These are phyloP conservation scores for Phytophthora cryptogea DNA, from an alignment of 352 stramenopile species.

Conservation along the genomic window DNA sequence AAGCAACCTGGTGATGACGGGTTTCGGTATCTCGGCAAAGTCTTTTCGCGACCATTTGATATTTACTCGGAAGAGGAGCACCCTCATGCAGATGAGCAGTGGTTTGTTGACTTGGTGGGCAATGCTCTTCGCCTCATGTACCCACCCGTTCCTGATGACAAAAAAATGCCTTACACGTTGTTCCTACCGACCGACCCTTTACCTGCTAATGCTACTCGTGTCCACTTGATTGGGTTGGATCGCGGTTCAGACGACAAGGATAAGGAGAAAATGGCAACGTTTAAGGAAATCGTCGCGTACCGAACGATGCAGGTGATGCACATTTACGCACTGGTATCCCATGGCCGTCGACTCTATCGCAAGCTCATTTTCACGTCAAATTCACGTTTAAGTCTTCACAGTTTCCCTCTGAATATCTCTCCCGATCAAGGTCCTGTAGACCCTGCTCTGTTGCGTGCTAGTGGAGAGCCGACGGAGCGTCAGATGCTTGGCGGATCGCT, in stretches of 20 bases:
- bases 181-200: constrained; percentile 71
- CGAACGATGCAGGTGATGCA: constrained; percentile 92
- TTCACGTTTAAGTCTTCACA: constrained; percentile 92
- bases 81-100: constrained; percentile 60
- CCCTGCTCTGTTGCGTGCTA: constrained; percentile 58
- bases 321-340: constrained; percentile 97
- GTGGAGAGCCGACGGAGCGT: constrained; percentile 68
- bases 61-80: constrained; percentile 85
- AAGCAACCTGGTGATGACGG: constrained; percentile 43
- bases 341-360: constrained; percentile 95
- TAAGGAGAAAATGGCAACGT: constrained; percentile 83
- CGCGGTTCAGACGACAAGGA: constrained; percentile 76
- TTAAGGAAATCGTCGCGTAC: constrained; percentile 98
- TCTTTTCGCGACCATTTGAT: constrained; percentile 75
- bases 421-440: constrained; percentile 66
- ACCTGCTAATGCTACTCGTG: constrained; percentile 41
- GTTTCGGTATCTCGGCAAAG: constrained; percentile 60
- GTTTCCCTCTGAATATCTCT: constrained; percentile 81
- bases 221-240: constrained; percentile 71
- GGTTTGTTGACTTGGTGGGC: constrained; percentile 76
- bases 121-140: constrained; percentile 68
- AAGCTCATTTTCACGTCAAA: constrained; percentile 98
- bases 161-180: constrained; percentile 79
- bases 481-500: constrained; percentile 82
- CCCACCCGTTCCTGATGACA: constrained; percentile 73